phyloP scores from a whole-genome alignment of 2,329 filamentous ascomycete genomes.

The Mariannaea sp. region DNA sequence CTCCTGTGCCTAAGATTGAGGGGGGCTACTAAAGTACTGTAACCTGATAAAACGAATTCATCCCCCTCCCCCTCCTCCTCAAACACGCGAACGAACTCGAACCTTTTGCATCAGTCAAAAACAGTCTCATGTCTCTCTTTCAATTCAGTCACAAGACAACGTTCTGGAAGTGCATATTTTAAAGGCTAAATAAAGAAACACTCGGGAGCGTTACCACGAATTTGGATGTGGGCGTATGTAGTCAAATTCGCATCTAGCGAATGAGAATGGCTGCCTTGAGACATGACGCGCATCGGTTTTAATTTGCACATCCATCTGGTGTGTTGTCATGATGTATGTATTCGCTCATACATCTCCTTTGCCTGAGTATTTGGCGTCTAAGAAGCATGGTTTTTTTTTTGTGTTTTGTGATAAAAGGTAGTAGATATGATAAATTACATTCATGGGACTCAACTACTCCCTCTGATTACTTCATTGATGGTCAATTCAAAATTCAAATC shows the following conservation, averaged over 20 bases:
- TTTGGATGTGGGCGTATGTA: neutral
- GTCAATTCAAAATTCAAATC: too few species aligned
- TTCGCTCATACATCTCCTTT: too few species aligned
- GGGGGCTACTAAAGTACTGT: too few species aligned
- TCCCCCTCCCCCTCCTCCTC: conserved; percentile 12
- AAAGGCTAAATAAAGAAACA: conserved; percentile 15
- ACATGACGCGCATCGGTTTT: neutral
- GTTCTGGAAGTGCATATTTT: conserved; percentile 1
- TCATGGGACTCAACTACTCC: too few species aligned
- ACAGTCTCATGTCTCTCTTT: conserved; percentile 1
- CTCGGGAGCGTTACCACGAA: neutral
- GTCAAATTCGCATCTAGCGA: neutral
- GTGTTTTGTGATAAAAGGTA: too few species aligned
- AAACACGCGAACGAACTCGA: conserved; percentile 3
- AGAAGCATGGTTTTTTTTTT: too few species aligned
- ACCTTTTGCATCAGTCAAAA: conserved; percentile 18
- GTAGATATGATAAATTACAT: too few species aligned
- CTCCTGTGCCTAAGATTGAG: too few species aligned
- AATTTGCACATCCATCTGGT: neutral
- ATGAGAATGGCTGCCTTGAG: neutral
- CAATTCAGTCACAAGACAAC: conserved; percentile 8
- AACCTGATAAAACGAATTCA: conserved; percentile 5
- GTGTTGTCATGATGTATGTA: conserved; percentile 13
- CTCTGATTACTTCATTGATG: too few species aligned
- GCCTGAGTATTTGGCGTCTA: too few species aligned